A percentile compares a stretch with the other conserved stretches of the same genome.
These are phyloP conservation scores for Arachnomyces sp. DNA, from an alignment of 2,329 filamentous ascomycete genomes.

Conservation along the genomic window DNA sequence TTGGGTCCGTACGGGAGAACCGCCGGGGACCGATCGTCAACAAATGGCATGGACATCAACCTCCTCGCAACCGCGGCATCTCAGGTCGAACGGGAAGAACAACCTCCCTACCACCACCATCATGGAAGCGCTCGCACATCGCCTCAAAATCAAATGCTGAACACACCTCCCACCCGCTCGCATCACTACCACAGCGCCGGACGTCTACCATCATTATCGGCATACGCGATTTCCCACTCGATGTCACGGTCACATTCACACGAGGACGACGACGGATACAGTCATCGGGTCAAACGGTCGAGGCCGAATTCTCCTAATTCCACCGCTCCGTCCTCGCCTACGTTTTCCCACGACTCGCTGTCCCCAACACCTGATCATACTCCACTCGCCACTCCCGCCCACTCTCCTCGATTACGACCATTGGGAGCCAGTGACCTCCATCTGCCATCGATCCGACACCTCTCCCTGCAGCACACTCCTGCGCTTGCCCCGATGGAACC, in stretches of 20 bases:
- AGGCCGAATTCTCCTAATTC: slow-evolving; percentile 91
- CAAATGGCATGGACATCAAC: slow-evolving; percentile 52
- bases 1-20: slow-evolving; percentile 48
- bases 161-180: slow-evolving; percentile 30
- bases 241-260: slow-evolving; percentile 87
- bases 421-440: slow-evolving; percentile 65
- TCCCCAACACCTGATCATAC: slow-evolving; percentile 96
- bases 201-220: slow-evolving; percentile 67
- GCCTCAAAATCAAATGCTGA: no score
- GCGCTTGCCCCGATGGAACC: slow-evolving; percentile 66
- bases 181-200: slow-evolving; percentile 44
- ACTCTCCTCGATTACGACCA: slow-evolving; percentile 83
- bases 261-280: slow-evolving; percentile 71
- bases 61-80: slow-evolving; percentile 63
- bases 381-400: slow-evolving; percentile 92
- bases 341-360: slow-evolving; percentile 90
- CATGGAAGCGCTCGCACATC: slow-evolving; percentile 34
- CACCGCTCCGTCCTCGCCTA: slow-evolving; percentile 90
- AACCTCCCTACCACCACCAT: slow-evolving; percentile 28
- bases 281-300: slow-evolving; percentile 73
- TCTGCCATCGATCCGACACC: slow-evolving; percentile 74
- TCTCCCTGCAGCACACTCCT: slow-evolving; percentile 59
- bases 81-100: slow-evolving; percentile 57
- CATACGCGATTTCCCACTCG: slow-evolving; percentile 67
- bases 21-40: slow-evolving; percentile 41